Percentiles rank a stretch among this genome's conserved stretches.
Evolutionary conservation across 257 asterid genomes (phyloP).

Genomic region (Leonotis leonurus): DNA sequence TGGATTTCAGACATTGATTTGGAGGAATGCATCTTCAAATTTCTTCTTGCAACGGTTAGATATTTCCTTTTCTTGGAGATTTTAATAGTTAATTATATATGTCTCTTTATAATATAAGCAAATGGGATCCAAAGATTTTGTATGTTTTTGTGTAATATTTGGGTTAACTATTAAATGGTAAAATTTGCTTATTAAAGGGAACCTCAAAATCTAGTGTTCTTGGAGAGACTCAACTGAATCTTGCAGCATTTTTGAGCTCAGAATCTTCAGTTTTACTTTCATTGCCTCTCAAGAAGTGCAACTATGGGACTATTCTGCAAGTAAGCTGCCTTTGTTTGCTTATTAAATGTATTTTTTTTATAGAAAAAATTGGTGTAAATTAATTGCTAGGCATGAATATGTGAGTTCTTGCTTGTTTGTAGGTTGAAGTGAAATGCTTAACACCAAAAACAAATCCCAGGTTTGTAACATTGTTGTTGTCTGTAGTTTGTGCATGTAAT

Average conservation of each 20-base stretch:
- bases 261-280: constrained; percentile 24
- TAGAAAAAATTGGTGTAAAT: too few species aligned
- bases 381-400: not conserved
- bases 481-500: not conserved
- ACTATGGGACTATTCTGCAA: constrained; percentile 27
- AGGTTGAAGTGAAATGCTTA: constrained; percentile 45
- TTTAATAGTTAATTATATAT: not conserved
- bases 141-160: not conserved
- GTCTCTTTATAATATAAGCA: not conserved
- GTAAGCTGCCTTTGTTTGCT: constrained; percentile 18
- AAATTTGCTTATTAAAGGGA: constrained; percentile 25
- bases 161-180: not conserved
- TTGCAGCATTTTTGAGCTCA: constrained; percentile 26
- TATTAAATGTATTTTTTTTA: too few species aligned
- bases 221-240: constrained; percentile 35
- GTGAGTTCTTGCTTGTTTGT: constrained; percentile 12
- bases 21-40: constrained; percentile 25
- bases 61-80: not conserved
- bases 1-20: constrained; percentile 29
- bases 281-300: constrained; percentile 38
- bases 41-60: constrained; percentile 37
- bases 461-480: constrained; percentile 9
- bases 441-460: constrained; percentile 32
- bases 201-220: constrained; percentile 33
- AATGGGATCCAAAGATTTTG: not conserved